Evolutionary conservation across 495 filamentous ascomycete species (phyloP).

Genomic region (Emericellopsis terricola): DNA sequence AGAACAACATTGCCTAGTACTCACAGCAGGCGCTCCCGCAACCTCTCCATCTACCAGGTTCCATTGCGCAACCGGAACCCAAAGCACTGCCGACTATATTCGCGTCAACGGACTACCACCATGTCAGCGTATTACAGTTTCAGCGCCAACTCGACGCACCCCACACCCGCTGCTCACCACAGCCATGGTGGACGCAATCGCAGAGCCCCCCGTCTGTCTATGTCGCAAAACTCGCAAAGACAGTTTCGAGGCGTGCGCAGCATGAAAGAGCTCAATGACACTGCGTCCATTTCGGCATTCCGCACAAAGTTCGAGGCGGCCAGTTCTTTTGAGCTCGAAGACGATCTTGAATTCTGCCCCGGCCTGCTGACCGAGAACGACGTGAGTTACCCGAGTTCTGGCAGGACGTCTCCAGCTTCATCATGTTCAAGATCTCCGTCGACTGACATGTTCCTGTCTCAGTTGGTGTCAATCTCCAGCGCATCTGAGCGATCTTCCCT

Average conservation of each 20-base stretch:
- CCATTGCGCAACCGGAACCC: no score
- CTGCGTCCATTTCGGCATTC: conserved; percentile 53
- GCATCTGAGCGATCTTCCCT: conserved; percentile 90
- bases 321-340: conserved; percentile 90
- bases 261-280: conserved; percentile 78
- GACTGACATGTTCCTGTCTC: conserved; percentile 1
- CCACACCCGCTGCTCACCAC: conserved; percentile 41
- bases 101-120: no score
- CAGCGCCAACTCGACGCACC: conserved; percentile 41
- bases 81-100: no score
- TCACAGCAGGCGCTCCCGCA: no score
- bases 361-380: conserved; percentile 87
- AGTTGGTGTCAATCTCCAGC: conserved; percentile 74
- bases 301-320: conserved; percentile 77
- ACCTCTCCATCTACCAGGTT: no score
- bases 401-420: no score
- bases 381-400: conserved; percentile 41
- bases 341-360: conserved; percentile 94
- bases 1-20: no score
- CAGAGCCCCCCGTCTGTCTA: conserved; percentile 64
- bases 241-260: conserved; percentile 68
- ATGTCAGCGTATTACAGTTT: conserved; percentile 69
- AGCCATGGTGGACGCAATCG: conserved; percentile 78
- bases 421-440: background rate
- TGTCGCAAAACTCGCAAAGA: conserved; percentile 65